Base-by-base conservation (phyloP, 2,329 filamentous ascomycete genomes). In the Lasiodiplodia gonubiensis region DNA sequence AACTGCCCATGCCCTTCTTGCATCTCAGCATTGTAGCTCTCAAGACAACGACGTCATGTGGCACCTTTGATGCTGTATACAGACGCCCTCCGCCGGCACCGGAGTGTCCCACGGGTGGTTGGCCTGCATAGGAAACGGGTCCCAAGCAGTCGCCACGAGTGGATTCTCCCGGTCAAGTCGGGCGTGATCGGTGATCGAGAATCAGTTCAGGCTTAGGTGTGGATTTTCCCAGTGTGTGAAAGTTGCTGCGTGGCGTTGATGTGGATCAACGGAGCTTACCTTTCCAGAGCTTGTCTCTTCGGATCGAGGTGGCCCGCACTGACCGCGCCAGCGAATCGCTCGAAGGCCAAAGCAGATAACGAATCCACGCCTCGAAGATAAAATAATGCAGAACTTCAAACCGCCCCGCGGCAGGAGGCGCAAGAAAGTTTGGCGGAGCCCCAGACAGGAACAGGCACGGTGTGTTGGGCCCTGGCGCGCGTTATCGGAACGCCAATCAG, bases 401-500 rank as follows among this genome's bases (percentile, higher is more conserved):
- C 30, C 7, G n/a, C 39, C 23, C 42, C 5, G 46, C 11, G 23
- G 42, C 59, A 63, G 42, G 8, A 37, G n/a, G 27, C n/a, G 46
- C 25, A 51, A 21, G 30, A 30, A 49, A 30, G 46, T 37, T 51
- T 23, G 14, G 57, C 57, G 57, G 59, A 63, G 59, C 46, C 59
- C 59, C 42, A 49, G 30, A 51, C 42, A 63, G 59, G 46, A 63
- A 63, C 59, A 63, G 59, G 46, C 35, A 63, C 33, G 57, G 35
- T n/a, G 27, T 37, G 53, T 55, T 33, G 53, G 21, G 35, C 33
- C 27, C 14, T 42, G 54, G 39, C 35, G 54, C 54, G 54, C 59
- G 57, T 61, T 61, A 61, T 48, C 57, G 57, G 57, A 49, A 42
- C 39, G 59, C 59, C 59, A 63, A 63, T 63, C 59, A 63, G 59